Evolutionary conservation across 768 basidiomycete genomes (phyloP), one percentile per base, ranked within the genome.

Genomic region (Macrolepiota fuliginosa): DNA sequence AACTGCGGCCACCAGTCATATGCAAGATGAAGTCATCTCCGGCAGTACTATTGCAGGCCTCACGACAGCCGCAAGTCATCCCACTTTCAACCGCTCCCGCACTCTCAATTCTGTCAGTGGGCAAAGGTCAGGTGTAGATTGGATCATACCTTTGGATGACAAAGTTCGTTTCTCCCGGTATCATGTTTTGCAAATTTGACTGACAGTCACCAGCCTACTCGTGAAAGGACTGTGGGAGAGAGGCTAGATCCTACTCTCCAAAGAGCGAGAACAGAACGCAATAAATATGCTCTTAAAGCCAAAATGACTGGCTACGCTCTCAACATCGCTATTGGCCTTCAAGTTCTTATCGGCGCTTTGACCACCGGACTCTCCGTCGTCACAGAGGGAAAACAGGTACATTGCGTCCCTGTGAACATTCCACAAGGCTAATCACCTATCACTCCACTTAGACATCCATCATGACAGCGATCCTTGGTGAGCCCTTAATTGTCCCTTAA

Each of bases 281-380:
- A 72, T n/a, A 85, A 81, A 58, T 83, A 78, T 60, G 76, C 77
- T 0, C 51, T 65, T 35, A 83, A 81, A 72, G 86, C 84, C 65
- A 70, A 65, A 65, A 62, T 75, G 56, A 77, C 76, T 13, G 76
- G 74, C 2, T 79, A 66, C 35, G 56, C 72, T 5, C 66, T 77
- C 25, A 80, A 83, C 63, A 59, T 76, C 12, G 86, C 88, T 0
- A 90, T 89, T 52, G 81, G 79, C 11, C 57, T 87, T 40, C 89
- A 90, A 68, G 83, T 90, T 4, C 39, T 87, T 0, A 71, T 90
- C 24, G 88, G 88, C 4, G 80, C 89, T 1, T 72, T 91, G 35
- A 90, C 87, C 4, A 90, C 89, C 0, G 89, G 84, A 0, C 63
- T 90, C 17, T 78, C 88, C 0, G 67, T 70, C 5, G 74, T 78